phyloP scores from a whole-genome alignment of 2,329 filamentous ascomycete genomes.

The Thyridium curvatum region DNA sequence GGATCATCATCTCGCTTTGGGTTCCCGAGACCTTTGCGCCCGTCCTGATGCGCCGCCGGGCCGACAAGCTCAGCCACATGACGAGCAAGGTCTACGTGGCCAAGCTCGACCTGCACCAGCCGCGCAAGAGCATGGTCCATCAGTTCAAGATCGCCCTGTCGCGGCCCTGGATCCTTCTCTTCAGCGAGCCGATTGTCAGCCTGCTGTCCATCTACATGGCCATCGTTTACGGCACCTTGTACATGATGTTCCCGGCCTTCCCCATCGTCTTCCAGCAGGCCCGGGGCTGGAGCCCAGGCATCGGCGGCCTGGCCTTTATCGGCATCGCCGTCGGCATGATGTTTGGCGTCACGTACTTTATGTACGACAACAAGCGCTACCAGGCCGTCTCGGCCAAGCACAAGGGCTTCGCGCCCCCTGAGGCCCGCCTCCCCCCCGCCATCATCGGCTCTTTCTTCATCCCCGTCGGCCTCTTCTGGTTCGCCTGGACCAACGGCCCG shows the following conservation, averaged over 20 bases:
- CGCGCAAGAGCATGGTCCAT: slow-evolving; percentile 31
- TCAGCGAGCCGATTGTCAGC: slow-evolving; percentile 64
- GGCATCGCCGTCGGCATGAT: slow-evolving; percentile 65
- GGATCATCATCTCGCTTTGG: slow-evolving; percentile 42
- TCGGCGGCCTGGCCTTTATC: slow-evolving; percentile 60
- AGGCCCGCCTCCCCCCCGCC: slow-evolving; percentile 56
- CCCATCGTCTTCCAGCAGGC: slow-evolving; percentile 59
- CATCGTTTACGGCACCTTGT: slow-evolving; percentile 51
- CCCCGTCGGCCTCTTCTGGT: slow-evolving; percentile 61
- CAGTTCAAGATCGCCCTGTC: slow-evolving; percentile 52
- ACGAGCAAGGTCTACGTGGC: slow-evolving; percentile 53
- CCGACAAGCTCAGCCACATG: slow-evolving; percentile 39
- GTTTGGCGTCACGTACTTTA: slow-evolving; percentile 46
- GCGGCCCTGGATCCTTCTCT: slow-evolving; percentile 63
- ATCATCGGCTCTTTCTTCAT: slow-evolving; percentile 57
- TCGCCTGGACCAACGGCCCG: slow-evolving; percentile 58
- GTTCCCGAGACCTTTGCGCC: slow-evolving; percentile 59
- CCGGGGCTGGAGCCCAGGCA: slow-evolving; percentile 52
- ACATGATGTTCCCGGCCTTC: slow-evolving; percentile 55
- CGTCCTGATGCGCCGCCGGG: slow-evolving; percentile 48
- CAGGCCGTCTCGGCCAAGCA: slow-evolving; percentile 30
- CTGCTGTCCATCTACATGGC: slow-evolving; percentile 61
- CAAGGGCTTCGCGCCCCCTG: slow-evolving; percentile 51
- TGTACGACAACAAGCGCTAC: slow-evolving; percentile 51
- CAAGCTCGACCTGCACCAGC: slow-evolving; percentile 34